Conservation (phyloP, 192 early-diverging fungal genomes). For the Gonapodya prolifera region DNA sequence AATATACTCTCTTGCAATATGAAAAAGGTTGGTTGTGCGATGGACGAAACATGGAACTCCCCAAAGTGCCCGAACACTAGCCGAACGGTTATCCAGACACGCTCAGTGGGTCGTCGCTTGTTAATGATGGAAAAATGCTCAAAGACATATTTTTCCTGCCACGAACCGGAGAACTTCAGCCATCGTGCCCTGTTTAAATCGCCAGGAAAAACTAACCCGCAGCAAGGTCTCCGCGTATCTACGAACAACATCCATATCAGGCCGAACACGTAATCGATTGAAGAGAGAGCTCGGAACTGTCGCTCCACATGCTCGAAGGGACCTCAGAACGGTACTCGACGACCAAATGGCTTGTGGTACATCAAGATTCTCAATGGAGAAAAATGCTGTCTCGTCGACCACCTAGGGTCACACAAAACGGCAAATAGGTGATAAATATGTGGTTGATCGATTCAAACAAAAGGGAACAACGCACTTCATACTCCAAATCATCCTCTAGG, state of each 20-base stretch:
- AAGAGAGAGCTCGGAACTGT: constrained; percentile 13
- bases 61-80: constrained; percentile 55
- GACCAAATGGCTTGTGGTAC: background rate
- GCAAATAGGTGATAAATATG: constrained; percentile 3
- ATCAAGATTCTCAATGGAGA: background rate
- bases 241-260: constrained; percentile 35
- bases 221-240: constrained; percentile 47
- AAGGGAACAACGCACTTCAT: constrained; percentile 6
- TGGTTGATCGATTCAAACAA: constrained; percentile 9
- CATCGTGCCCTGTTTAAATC: background rate
- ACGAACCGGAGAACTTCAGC: background rate
- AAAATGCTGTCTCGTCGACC: background rate
- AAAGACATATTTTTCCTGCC: constrained; percentile 58
- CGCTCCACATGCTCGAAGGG: constrained; percentile 13
- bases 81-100: constrained; percentile 46
- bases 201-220: constrained; percentile 41
- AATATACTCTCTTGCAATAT: background rate
- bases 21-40: background rate
- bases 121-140: constrained; percentile 65
- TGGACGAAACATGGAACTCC: constrained; percentile 41
- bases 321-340: background rate
- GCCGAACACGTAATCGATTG: constrained; percentile 19
- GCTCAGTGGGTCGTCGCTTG: constrained; percentile 48
- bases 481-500: constrained; percentile 5
- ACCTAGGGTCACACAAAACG: background rate